A percentile compares a stretch with the other conserved stretches of the same genome.
Evolutionary conservation across 495 filamentous ascomycete genomes (phyloP).

Genomic region (Chlorociboria aeruginascens): DNA sequence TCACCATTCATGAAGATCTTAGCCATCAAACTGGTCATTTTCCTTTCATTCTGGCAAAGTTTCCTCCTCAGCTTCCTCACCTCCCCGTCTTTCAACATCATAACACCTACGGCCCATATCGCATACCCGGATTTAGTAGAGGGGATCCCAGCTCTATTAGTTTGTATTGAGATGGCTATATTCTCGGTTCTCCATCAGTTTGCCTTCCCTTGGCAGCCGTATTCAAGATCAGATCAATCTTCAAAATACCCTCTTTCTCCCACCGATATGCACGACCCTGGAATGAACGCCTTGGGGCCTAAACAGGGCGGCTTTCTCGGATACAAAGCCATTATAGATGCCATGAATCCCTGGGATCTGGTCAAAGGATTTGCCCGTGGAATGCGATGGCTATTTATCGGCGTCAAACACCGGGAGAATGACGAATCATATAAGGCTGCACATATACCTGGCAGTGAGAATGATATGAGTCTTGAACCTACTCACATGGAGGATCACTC

Average conservation of each 20-base stretch:
- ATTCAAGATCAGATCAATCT: conserved; percentile 32
- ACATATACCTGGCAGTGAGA: conserved; percentile 15
- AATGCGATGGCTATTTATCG: conserved; percentile 71
- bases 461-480: conserved; percentile 22
- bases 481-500: conserved; percentile 4
- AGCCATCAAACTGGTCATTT: conserved; percentile 89
- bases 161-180: conserved; percentile 81
- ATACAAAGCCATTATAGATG: conserved; percentile 50
- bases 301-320: conserved; percentile 41
- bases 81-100: conserved; percentile 40
- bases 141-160: conserved; percentile 64
- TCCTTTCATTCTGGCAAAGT: conserved; percentile 88
- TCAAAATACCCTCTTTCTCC: conserved; percentile 23
- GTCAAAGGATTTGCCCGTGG: conserved; percentile 66
- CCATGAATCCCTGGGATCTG: conserved; percentile 78
- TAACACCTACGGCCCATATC: conserved; percentile 49
- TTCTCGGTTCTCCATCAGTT: conserved; percentile 72
- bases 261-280: conserved; percentile 22
- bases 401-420: conserved; percentile 39
- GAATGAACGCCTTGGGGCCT: conserved; percentile 42
- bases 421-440: conserved; percentile 30
- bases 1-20: conserved; percentile 71
- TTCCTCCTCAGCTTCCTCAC: conserved; percentile 59
- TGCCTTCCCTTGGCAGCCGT: conserved; percentile 69
- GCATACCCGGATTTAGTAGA: conserved; percentile 66